Percentiles rank a stretch among this genome's conserved stretches.
phyloP scores from a whole-genome alignment of 148 eudicot genomes.

The Gaultheria prostrata region DNA sequence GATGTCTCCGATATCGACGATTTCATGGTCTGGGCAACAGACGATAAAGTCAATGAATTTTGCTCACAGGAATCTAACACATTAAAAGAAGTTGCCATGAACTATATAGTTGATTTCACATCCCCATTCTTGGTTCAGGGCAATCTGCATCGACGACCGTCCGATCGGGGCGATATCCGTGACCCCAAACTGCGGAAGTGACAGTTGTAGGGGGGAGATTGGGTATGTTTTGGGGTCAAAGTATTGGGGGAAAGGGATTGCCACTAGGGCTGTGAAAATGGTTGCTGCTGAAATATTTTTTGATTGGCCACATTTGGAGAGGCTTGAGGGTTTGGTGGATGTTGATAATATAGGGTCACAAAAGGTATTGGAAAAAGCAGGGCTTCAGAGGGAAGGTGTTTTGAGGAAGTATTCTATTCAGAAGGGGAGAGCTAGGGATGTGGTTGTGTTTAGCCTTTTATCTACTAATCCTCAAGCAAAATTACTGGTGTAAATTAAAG shows the following conservation, averaged over 20 bases:
- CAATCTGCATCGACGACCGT: constrained; percentile 39
- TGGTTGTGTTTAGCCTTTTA: constrained; percentile 43
- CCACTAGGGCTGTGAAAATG: constrained; percentile 38
- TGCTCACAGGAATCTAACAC: constrained; percentile 33
- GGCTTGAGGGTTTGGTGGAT: constrained; percentile 50
- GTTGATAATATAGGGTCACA: constrained; percentile 47
- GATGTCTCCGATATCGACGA: constrained; percentile 38
- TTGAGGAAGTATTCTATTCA: constrained; percentile 38
- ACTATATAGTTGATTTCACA: constrained; percentile 17
- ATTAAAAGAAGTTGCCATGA: constrained; percentile 33
- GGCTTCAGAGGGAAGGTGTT: constrained; percentile 46
- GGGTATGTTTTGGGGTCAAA: constrained; percentile 42
- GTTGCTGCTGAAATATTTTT: constrained; percentile 30
- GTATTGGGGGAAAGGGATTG: constrained; percentile 59
- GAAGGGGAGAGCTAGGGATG: constrained; percentile 40
- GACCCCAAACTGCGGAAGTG: constrained; percentile 24
- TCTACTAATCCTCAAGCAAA: neutral
- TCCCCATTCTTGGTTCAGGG: constrained; percentile 41
- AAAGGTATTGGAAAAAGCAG: constrained; percentile 52
- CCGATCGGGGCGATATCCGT: constrained; percentile 40
- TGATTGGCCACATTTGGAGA: constrained; percentile 49
- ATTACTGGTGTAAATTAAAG: neutral
- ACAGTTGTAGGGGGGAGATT: constrained; percentile 37
- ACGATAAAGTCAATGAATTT: constrained; percentile 22
- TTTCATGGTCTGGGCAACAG: constrained; percentile 44